Evolutionary conservation across 2,329 filamentous ascomycete species (phyloP), one percentile per base, ranked within the genome.

Genomic region (Trichoderma breve): DNA sequence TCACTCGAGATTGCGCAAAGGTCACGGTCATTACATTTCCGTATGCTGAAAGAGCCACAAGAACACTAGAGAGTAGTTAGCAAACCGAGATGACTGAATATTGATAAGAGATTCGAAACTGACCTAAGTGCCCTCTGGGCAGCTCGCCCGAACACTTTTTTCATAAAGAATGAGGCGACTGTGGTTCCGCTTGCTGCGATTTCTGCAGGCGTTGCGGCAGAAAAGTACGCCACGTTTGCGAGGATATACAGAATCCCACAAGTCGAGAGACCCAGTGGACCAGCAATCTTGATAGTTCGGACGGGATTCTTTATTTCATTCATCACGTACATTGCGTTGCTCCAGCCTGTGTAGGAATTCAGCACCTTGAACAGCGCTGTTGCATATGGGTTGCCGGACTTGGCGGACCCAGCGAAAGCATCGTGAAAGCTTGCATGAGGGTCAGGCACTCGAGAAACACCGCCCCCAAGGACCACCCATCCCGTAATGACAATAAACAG

Each of bases 21-120:
- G 73, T 74, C 12, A 74, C 73, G 9, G 73, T 73, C 70, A 74
- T 53, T 11, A 74, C 73, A 60, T 74, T 74, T 36, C 73, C 73
- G 7, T 73, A 73, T 9, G 73, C 73, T 5, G 73, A 74, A 12
- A 74, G 51, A 18, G 73, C 73, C 18, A 74, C 72, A 28, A 74
- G 73, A 12, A 74, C 73, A 65, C 71, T 72, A n/a, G 7, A 32
- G 43, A 43, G 21, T 26, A 6, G 24, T 72, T 43, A 68, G 63
- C 30, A 55, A 9, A 2, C 39, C 6, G 3, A n/a, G 8, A 3
- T n/a, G n/a, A 7, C 4, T 30, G 12, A 32, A 4, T 12, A 61
- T 3, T 8, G 12, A 51, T 34, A 51, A 26, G 7, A 4, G 15
- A 8, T 28, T 14, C 11, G 7, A 9, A 24, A 43, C 70, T 72